phyloP scores from a whole-genome alignment of 139 green algal genomes.

The Eudorina sp. region DNA sequence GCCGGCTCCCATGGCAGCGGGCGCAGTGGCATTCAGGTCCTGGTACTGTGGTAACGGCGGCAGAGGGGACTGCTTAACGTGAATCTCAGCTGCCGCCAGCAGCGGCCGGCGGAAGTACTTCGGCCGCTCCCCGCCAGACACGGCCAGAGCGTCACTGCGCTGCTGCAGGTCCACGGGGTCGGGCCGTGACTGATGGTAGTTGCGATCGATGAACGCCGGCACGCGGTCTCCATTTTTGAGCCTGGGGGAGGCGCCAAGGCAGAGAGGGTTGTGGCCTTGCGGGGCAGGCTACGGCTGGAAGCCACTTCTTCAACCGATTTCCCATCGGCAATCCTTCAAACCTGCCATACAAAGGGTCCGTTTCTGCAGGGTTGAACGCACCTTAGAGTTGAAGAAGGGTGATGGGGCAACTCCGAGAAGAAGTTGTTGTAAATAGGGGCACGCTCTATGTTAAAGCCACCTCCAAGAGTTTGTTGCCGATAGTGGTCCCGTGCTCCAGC shows the following conservation, averaged over 20 bases:
- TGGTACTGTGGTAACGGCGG: slow-evolving; percentile 5
- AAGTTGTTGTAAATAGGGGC: slow-evolving; percentile 77
- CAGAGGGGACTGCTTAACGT: slow-evolving; percentile 50
- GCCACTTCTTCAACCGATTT: not conserved
- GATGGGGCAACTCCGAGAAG: slow-evolving; percentile 76
- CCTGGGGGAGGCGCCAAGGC: slow-evolving; percentile 46
- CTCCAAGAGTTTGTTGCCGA: slow-evolving; percentile 68
- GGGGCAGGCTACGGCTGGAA: no score
- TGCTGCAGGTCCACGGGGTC: slow-evolving; percentile 34
- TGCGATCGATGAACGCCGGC: slow-evolving; percentile 71
- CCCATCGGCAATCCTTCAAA: no score
- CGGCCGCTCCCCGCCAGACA: slow-evolving; percentile 64
- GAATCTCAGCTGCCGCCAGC: slow-evolving; percentile 52
- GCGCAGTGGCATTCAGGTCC: slow-evolving; percentile 27
- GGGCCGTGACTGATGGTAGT: slow-evolving; percentile 50
- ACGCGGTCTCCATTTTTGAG: slow-evolving; percentile 75
- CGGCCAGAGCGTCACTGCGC: slow-evolving; percentile 36
- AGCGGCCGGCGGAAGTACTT: slow-evolving; percentile 69
- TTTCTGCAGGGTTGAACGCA: slow-evolving; percentile 19
- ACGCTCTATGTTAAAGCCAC: slow-evolving; percentile 71
- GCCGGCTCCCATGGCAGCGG: not conserved
- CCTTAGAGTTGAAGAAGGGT: slow-evolving; percentile 65
- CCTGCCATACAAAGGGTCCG: no score
- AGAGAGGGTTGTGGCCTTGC: no score
- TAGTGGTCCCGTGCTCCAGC: slow-evolving; percentile 80